Evolutionary conservation across 140 eudicot genomes (phyloP), one percentile per base, ranked within the genome.

Genomic region (Stevia rebaudiana): DNA sequence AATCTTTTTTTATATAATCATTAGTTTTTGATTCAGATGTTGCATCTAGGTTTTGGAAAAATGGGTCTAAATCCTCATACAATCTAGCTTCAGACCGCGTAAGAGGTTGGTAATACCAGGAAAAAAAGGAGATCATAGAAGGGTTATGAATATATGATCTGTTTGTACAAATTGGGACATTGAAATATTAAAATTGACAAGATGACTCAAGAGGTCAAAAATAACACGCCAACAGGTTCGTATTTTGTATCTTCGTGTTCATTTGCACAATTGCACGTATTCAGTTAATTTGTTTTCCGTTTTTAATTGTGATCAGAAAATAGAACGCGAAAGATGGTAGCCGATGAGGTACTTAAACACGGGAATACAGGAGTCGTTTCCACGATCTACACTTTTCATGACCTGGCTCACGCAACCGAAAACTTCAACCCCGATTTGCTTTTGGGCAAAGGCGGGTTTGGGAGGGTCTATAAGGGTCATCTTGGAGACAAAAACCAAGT

Each of bases 401-500:
- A 90, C 66, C 70, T 87, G 6, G 97, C 97, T 28, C 69, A 64
- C 47, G 90, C 95, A 35, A 90, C 97, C 0, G 86, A 87, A 23
- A 87, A 90, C 79, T 90, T 90, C 78, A 84, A 80, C 48, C 81
- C 82, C 1, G 85, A 87, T 8, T 51, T 80, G 39, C 94, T 87
- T 4, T 59, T 90, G 0, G 97, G 95, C 2, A 88, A 84, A 75
- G 97, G 97, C 23, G 90, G 95, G 16, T 90, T 90, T 15, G 97
- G 95, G 65, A 86, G 97, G 79, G 97, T 90, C 59, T 90, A 90
- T 74, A 90, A 81, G 67, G 97, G 95, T 22, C 74, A 58, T 37
- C 55, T 86, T n/a, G 60, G 66, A 47, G 74, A 69, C 59, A 66
- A 71, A 8, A 61, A 86, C 65, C 78, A 84, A 79, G 97, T 86